These are phyloP conservation scores for Naegleria lovaniensis DNA, from an alignment of 208 protist genomes.

Conservation along the genomic window DNA sequence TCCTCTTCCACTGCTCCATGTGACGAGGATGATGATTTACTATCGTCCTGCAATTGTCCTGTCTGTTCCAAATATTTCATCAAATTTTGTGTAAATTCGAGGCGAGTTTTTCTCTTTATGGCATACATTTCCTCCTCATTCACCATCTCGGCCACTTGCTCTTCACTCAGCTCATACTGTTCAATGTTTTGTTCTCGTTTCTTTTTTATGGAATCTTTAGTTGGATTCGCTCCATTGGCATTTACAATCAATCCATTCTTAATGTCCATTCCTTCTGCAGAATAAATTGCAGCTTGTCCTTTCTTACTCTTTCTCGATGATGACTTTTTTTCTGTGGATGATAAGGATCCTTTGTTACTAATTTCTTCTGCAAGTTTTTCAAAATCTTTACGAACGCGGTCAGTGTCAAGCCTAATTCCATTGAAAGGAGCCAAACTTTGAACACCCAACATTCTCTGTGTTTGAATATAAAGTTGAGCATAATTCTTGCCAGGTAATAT, in stretches of 20 bases:
- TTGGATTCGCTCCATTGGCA: constrained; percentile 27
- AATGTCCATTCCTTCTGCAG: not conserved
- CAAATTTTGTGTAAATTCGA: not conserved
- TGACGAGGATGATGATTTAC: no score
- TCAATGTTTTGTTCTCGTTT: not conserved
- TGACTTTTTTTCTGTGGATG: no score
- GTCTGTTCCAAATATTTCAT: not conserved
- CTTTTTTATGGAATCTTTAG: not conserved
- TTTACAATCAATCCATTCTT: constrained; percentile 45
- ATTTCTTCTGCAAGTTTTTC: constrained; percentile 21
- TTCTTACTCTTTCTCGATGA: not conserved
- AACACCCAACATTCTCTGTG: constrained; percentile 41
- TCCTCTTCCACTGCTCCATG: not conserved
- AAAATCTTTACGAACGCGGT: not conserved
- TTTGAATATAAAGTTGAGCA: constrained; percentile 40
- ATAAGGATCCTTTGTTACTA: not conserved
- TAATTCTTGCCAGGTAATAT: constrained; percentile 33
- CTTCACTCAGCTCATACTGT: not conserved
- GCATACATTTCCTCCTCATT: not conserved
- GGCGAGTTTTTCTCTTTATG: not conserved
- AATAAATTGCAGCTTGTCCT: not conserved
- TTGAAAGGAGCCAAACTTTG: constrained; percentile 31
- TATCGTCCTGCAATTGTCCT: no score
- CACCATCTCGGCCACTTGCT: not conserved
- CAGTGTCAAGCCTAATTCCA: not conserved